phyloP scores from a whole-genome alignment of 208 protist genomes.

The Acanthamoeba comandoni region DNA sequence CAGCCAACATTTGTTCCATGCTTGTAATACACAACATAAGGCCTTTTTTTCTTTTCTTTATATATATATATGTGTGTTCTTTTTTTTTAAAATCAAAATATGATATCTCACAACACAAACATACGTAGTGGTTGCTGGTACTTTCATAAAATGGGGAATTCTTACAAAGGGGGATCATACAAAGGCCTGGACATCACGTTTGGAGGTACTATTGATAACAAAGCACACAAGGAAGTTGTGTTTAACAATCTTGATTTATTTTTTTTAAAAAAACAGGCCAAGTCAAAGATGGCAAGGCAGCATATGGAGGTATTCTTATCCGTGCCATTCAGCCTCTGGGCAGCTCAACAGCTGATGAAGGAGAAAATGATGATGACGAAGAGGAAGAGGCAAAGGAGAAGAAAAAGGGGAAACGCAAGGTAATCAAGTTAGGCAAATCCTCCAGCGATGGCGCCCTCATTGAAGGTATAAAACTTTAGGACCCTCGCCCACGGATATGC shows the following conservation, averaged over 20 bases:
- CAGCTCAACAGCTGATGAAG: neutral
- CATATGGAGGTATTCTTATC: slow-evolving; percentile 66
- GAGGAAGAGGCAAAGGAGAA: neutral
- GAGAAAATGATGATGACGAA: neutral
- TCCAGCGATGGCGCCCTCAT: slow-evolving; percentile 16
- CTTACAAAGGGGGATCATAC: slow-evolving; percentile 66
- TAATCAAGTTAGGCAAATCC: no score
- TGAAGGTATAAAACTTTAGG: no score
- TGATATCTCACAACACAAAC: neutral
- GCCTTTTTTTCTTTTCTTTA: no score
- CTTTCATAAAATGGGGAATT: slow-evolving; percentile 53
- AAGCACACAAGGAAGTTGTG: neutral
- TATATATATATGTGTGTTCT: no score
- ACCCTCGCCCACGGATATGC: no score
- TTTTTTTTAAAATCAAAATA: no score
- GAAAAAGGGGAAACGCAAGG: neutral
- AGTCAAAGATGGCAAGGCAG: slow-evolving; percentile 31
- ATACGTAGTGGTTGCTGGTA: slow-evolving; percentile 70
- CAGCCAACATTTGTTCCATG: no score
- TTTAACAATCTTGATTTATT: no score
- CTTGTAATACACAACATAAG: no score
- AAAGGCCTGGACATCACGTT: slow-evolving; percentile 69
- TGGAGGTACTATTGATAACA: slow-evolving; percentile 5
- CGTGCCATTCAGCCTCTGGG: slow-evolving; percentile 59
- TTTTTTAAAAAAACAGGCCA: slow-evolving; percentile 59